A percentile compares a stretch with the other conserved stretches of the same genome.
Conservation (phyloP, 345 rosid species). For the Eucalyptus erythrocorys region DNA sequence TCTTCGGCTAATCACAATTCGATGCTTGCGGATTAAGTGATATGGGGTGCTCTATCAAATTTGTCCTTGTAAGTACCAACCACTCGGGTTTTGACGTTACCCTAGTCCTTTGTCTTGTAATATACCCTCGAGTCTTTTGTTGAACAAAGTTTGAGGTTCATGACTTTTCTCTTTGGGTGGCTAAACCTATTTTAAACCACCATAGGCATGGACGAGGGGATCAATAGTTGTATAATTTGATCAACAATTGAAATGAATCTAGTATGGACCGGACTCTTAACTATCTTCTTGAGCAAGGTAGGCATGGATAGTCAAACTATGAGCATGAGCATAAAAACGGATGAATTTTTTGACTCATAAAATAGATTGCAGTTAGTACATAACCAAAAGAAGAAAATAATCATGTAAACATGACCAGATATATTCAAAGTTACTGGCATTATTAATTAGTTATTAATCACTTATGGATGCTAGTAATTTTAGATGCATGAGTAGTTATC, state of each 20-base stretch:
- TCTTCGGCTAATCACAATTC: too few species aligned
- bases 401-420: too few species aligned
- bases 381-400: too few species aligned
- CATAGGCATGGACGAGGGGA: neutral
- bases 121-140: neutral
- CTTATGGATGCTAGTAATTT: too few species aligned
- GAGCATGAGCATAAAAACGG: too few species aligned
- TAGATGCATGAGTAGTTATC: too few species aligned
- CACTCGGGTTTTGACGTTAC: neutral
- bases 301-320: too few species aligned
- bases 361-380: too few species aligned
- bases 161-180: neutral
- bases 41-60: neutral
- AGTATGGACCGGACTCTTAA: neutral
- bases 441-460: too few species aligned
- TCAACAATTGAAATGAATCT: neutral
- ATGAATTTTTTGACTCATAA: too few species aligned
- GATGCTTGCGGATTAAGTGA: neutral
- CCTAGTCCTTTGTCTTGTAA: neutral
- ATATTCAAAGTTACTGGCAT: too few species aligned
- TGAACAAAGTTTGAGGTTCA: neutral
- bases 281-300: too few species aligned
- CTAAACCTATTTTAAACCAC: neutral
- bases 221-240: neutral
- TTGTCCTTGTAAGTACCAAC: neutral